Percentiles rank a stretch among this genome's conserved stretches.
phyloP scores from a whole-genome alignment of 164 flowering plant species.

The Chimonanthus praecox region DNA sequence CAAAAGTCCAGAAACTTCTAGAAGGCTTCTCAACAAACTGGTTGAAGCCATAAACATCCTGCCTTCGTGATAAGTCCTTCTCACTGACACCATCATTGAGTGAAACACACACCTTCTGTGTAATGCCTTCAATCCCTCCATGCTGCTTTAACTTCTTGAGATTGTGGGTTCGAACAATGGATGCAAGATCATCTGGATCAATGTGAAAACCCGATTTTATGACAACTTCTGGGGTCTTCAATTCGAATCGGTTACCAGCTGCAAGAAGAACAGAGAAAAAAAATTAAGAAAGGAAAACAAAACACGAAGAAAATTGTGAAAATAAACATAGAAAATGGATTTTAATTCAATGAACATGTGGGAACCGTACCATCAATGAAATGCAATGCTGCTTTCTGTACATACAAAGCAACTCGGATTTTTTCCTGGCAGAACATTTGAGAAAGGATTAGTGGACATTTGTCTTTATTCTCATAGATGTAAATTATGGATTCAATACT shows the following conservation, averaged over 20 bases:
- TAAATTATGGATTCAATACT: no score
- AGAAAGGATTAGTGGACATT: not conserved
- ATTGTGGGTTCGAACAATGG: constrained; percentile 33
- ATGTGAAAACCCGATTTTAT: constrained; percentile 29
- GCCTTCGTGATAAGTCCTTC: constrained; percentile 24
- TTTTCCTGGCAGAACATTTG: constrained; percentile 24
- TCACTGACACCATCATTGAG: constrained; percentile 28
- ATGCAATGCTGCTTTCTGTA: constrained; percentile 42
- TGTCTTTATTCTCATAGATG: no score
- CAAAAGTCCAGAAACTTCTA: constrained; percentile 36
- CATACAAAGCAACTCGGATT: constrained; percentile 32
- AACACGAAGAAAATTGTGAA: not conserved
- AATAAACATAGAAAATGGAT: not conserved
- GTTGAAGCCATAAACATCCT: constrained; percentile 33
- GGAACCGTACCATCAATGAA: constrained; percentile 37
- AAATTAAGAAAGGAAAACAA: not conserved
- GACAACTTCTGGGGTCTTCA: constrained; percentile 25
- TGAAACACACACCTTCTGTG: constrained; percentile 24
- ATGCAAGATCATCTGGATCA: constrained; percentile 36
- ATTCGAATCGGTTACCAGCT: constrained; percentile 21
- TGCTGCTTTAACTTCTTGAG: constrained; percentile 17
- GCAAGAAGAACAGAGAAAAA: not conserved
- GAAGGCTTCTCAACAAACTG: constrained; percentile 38
- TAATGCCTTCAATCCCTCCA: constrained; percentile 34
- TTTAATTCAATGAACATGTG: not conserved